Percentiles rank a stretch among this genome's conserved stretches.
Conservation (phyloP, 2,329 filamentous ascomycete genomes). For the Graphium sp. region DNA sequence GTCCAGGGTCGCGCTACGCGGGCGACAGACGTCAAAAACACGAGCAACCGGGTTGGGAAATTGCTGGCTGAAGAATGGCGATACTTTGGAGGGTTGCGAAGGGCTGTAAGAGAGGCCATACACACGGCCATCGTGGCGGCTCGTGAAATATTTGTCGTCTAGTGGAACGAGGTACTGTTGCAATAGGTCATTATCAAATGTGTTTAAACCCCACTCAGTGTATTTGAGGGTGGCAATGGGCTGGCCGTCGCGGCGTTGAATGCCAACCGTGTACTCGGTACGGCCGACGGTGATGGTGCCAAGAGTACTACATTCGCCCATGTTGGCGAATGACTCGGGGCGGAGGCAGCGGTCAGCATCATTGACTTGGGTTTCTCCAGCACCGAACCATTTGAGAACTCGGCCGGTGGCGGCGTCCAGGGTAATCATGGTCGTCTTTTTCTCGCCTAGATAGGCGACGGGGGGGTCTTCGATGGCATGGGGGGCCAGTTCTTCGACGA, state of each 20-base stretch:
- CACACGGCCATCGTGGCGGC: conserved; percentile 68
- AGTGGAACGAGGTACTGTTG: conserved; percentile 51
- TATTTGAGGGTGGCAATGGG: conserved; percentile 81
- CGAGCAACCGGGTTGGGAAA: conserved; percentile 66
- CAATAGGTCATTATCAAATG: conserved; percentile 72
- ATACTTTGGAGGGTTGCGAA: conserved; percentile 29
- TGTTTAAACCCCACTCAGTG: conserved; percentile 90
- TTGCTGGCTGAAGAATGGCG: conserved; percentile 48
- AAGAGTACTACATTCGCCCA: conserved; percentile 62
- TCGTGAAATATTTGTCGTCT: conserved; percentile 80
- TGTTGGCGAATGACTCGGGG: conserved; percentile 48
- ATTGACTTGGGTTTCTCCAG: conserved; percentile 49
- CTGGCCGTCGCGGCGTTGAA: conserved; percentile 58
- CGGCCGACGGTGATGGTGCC: conserved; percentile 72
- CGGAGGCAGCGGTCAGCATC: conserved; percentile 60
- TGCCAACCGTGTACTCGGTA: conserved; percentile 78
- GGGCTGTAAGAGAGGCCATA: conserved; percentile 54
- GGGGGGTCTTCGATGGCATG: conserved; percentile 59
- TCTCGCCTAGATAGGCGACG: conserved; percentile 80
- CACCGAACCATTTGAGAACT: conserved; percentile 71
- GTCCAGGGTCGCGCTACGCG: conserved; percentile 42
- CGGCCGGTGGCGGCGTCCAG: conserved; percentile 75
- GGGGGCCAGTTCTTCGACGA: conserved; percentile 71
- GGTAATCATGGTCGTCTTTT: conserved; percentile 78
- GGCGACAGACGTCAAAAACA: conserved; percentile 76